Base-by-base conservation (phyloP, 257 asterid genomes). In the Buddleja alternifolia region DNA sequence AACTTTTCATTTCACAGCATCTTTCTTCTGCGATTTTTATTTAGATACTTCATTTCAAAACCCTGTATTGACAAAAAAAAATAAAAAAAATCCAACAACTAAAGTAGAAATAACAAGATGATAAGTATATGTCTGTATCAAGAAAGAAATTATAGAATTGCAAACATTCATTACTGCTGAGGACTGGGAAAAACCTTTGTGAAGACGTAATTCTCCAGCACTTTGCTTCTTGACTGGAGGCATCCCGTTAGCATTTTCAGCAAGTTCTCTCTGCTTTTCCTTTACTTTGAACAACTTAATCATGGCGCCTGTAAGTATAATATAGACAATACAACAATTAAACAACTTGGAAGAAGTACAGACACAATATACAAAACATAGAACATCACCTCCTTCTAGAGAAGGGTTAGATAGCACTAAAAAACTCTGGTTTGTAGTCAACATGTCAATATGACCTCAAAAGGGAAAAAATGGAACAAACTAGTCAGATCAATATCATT, bases 151-250 rank as follows among this genome's bases (percentile, higher is more conserved):
- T 4, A 51, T 51, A 63, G 9, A 29, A 21, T 19, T 54, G 25
- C 8, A 66, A 54, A 45, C 74, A 52, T 45, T 59, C 11, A 12
- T 71, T 48, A 53, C 10, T 21, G 12, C 34, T 58, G 10, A 56
- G 63, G 55, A 61, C 54, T 7, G 14, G 21, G 47, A 57, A 21
- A 55, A 47, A 84, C 90, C 89, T 83, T 81, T 83, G 74, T 87
- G 92, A 81, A 92, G 93, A 71, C 97, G 97, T 24, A 92, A 74
- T 77, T 92, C 97, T 67, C 96, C 97, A 75, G 97, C 95, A 81
- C 95, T 92, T 77, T 89, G 96, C 82, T 87, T 92, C 90, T 89
- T 89, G 44, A 64, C 96, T 19, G 95, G 86, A 73, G 95, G 92
- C 73, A 74, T 85, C 53, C 98, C 97, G 41, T 93, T 82, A 72